phyloP scores from a whole-genome alignment of 352 stramenopile genomes.

The Blastocystis sp. region DNA sequence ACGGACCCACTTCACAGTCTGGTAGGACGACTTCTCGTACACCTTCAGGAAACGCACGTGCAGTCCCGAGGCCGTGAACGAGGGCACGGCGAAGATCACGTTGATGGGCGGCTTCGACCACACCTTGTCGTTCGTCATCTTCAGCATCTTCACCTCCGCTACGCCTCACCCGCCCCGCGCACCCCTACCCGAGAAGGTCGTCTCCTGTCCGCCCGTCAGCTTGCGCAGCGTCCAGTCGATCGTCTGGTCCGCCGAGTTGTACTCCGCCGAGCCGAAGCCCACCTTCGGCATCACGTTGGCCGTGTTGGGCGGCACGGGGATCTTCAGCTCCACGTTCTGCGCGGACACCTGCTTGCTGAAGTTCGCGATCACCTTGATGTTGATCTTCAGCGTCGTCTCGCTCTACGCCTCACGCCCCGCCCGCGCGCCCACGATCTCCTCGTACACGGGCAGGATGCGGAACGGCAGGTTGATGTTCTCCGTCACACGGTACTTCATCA shows the following conservation, averaged over 20 bases:
- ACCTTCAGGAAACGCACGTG: conserved; percentile 96
- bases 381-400: conserved; percentile 74
- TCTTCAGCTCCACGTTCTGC: conserved; percentile 92
- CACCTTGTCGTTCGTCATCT: conserved; percentile 88
- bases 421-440: conserved; percentile 81
- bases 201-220: conserved; percentile 90
- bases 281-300: conserved; percentile 90
- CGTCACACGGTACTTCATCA: conserved; percentile 85
- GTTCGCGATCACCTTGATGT: conserved; percentile 85
- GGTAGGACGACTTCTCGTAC: conserved; percentile 96
- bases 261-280: conserved; percentile 89
- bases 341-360: conserved; percentile 92
- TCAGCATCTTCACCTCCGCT: conserved; percentile 92
- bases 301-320: conserved; percentile 87
- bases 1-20: conserved; percentile 94
- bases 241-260: conserved; percentile 92
- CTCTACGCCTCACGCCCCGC: conserved; percentile 71
- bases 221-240: conserved; percentile 96
- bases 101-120: conserved; percentile 92
- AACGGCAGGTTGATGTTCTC: conserved; percentile 94
- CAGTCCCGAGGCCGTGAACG: conserved; percentile 94
- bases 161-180: background rate
- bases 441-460: conserved; percentile 91
- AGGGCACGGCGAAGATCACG: conserved; percentile 91
- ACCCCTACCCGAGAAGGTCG: conserved; percentile 81